Evolutionary conservation across 257 asterid species (phyloP).

Genomic region (Primulina eburnea): DNA sequence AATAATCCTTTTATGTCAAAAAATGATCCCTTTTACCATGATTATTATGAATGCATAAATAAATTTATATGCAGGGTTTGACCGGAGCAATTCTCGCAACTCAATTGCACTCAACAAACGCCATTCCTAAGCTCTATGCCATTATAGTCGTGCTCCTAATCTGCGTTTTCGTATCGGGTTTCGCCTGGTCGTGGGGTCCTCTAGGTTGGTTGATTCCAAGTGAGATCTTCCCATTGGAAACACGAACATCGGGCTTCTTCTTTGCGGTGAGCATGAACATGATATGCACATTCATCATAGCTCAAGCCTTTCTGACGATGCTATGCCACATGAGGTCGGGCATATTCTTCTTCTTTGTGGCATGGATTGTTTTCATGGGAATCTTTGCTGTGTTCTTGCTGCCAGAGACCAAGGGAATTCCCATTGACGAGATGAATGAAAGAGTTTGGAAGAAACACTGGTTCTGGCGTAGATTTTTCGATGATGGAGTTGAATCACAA

Average conservation of each 20-base stretch:
- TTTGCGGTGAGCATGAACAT: not conserved
- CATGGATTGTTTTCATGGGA: conserved; percentile 26
- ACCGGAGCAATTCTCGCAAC: conserved; percentile 20
- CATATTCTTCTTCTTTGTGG: conserved; percentile 28
- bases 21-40: not conserved
- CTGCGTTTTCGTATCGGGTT: conserved; percentile 33
- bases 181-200: conserved; percentile 49
- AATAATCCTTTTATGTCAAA: not conserved
- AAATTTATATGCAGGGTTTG: conserved; percentile 6
- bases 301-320: conserved; percentile 23
- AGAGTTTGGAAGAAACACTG: conserved; percentile 37
- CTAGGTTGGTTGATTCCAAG: conserved; percentile 39
- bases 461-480: conserved; percentile 31
- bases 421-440: conserved; percentile 36
- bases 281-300: conserved; percentile 27
- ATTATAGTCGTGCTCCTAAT: conserved; percentile 19
- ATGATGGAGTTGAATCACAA: not conserved
- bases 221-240: conserved; percentile 35
- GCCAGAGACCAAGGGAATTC: conserved; percentile 38
- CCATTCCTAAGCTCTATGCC: conserved; percentile 1
- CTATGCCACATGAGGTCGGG: conserved; percentile 24
- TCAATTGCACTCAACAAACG: conserved; percentile 21
- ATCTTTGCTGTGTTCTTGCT: conserved; percentile 11
- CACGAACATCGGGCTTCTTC: conserved; percentile 26
- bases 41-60: not conserved